These are phyloP conservation scores for Seiridium unicorne DNA, from an alignment of 2,329 filamentous ascomycete species.

Conservation along the genomic window DNA sequence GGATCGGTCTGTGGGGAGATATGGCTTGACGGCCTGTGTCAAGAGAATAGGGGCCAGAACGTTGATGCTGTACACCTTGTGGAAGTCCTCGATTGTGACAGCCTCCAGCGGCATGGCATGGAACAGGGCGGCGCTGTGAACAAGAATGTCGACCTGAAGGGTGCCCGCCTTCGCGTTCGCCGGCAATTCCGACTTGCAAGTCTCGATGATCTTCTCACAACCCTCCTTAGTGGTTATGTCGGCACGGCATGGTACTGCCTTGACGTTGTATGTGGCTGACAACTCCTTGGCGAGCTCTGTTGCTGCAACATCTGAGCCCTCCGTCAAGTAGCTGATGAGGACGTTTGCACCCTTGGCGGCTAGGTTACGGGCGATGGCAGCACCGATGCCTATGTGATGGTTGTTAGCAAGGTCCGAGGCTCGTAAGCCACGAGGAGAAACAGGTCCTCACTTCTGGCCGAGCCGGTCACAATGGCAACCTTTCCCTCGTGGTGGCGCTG, in stretches of 20 bases:
- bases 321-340: constrained; percentile 58
- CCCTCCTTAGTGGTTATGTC: constrained; percentile 58
- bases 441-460: constrained; percentile 1
- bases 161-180: constrained; percentile 41
- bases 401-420: background rate
- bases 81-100: constrained; percentile 49
- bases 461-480: constrained; percentile 10
- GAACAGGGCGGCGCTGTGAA: constrained; percentile 58
- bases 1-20: constrained; percentile 53
- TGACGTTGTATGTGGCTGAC: constrained; percentile 41
- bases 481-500: constrained; percentile 6
- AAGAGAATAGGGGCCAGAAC: constrained; percentile 54
- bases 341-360: constrained; percentile 59
- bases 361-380: constrained; percentile 54
- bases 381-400: constrained; percentile 52
- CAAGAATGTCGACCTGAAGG: constrained; percentile 53
- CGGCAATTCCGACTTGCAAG: constrained; percentile 41
- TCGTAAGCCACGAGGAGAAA: background rate
- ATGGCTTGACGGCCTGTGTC: constrained; percentile 50
- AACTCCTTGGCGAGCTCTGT: constrained; percentile 47
- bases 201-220: constrained; percentile 50
- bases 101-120: constrained; percentile 44
- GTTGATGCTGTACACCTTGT: constrained; percentile 54
- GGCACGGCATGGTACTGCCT: constrained; percentile 57
- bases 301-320: constrained; percentile 48